Conservation (phyloP, 2,329 filamentous ascomycete genomes). For the Cryoendolithus antarcticus region DNA sequence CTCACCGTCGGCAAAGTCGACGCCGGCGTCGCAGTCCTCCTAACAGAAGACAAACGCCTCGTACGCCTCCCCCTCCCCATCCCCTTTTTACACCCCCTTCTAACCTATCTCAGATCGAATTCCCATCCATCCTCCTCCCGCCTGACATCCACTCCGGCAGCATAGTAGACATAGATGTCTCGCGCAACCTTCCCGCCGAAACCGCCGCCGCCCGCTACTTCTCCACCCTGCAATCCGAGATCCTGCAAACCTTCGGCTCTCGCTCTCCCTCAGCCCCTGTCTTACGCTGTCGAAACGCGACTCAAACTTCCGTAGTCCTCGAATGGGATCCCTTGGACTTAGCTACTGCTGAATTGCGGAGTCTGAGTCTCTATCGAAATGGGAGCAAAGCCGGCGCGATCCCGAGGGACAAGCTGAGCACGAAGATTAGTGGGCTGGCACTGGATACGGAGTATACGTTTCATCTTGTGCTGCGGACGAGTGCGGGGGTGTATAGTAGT, state of each 20-base stretch:
- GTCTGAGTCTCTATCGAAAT: conserved; percentile 85
- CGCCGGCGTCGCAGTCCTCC: conserved; percentile 88
- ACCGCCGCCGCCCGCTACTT: conserved; percentile 62
- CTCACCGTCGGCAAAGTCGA: conserved; percentile 98
- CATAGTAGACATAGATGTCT: conserved; percentile 94
- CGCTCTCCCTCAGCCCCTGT: conserved; percentile 62
- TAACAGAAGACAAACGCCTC: conserved; percentile 92
- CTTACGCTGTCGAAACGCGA: conserved; percentile 89
- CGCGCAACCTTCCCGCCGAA: conserved; percentile 74
- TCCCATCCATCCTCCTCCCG: conserved; percentile 94
- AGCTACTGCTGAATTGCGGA: conserved; percentile 82
- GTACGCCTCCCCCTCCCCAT: conserved; percentile 38
- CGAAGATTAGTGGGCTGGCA: conserved; percentile 92
- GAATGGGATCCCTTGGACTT: conserved; percentile 95
- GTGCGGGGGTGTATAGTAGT: conserved; percentile 73
- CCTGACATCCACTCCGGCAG: conserved; percentile 90
- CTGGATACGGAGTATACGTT: conserved; percentile 95
- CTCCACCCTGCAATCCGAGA: conserved; percentile 73
- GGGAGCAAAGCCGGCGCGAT: conserved; percentile 94
- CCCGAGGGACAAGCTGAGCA: conserved; percentile 80
- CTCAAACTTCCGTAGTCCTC: conserved; percentile 93
- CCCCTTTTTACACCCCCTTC: neutral
- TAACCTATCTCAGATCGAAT: conserved; percentile 66
- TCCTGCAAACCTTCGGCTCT: conserved; percentile 76
- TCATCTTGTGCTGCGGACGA: conserved; percentile 81